Conservation (phyloP, 2,329 filamentous ascomycete genomes). For the Cladosporium colombiae region DNA sequence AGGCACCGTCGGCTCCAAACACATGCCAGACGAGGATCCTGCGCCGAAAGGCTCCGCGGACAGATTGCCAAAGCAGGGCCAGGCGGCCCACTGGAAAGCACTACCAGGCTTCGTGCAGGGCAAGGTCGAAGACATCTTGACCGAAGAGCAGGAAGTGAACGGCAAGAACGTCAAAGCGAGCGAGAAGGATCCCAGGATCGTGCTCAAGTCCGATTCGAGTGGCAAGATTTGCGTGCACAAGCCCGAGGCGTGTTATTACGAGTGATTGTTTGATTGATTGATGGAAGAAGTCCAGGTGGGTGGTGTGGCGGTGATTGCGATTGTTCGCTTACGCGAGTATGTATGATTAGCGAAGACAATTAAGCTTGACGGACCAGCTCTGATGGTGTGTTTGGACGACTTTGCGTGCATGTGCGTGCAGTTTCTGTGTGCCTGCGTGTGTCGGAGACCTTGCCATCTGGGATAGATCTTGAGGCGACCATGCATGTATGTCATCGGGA, state of each 20-base stretch:
- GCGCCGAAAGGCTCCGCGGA: slow-evolving; percentile 36
- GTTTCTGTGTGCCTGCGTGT: background rate
- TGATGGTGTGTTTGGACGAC: background rate
- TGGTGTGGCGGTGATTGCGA: background rate
- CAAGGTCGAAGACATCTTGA: slow-evolving; percentile 46
- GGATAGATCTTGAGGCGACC: background rate
- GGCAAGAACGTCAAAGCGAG: slow-evolving; percentile 46
- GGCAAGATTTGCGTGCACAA: slow-evolving; percentile 48
- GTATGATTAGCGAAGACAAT: background rate
- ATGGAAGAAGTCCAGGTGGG: background rate
- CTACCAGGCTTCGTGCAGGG: slow-evolving; percentile 44
- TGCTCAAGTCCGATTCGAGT: slow-evolving; percentile 42
- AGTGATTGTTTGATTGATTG: slow-evolving; percentile 25
- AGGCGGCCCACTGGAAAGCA: slow-evolving; percentile 46
- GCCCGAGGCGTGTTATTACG: slow-evolving; percentile 47
- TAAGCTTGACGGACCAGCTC: background rate
- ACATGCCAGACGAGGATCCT: slow-evolving; percentile 33
- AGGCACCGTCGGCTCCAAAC: slow-evolving; percentile 34
- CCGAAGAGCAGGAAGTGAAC: slow-evolving; percentile 43
- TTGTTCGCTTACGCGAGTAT: background rate
- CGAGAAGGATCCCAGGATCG: slow-evolving; percentile 46
- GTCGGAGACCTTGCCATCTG: background rate
- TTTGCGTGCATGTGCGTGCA: background rate
- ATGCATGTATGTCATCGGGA: background rate
- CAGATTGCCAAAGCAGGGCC: slow-evolving; percentile 43